Evolutionary conservation across 1,284 basidiomycete genomes (phyloP).

Genomic region (Austroboletus niveus): DNA sequence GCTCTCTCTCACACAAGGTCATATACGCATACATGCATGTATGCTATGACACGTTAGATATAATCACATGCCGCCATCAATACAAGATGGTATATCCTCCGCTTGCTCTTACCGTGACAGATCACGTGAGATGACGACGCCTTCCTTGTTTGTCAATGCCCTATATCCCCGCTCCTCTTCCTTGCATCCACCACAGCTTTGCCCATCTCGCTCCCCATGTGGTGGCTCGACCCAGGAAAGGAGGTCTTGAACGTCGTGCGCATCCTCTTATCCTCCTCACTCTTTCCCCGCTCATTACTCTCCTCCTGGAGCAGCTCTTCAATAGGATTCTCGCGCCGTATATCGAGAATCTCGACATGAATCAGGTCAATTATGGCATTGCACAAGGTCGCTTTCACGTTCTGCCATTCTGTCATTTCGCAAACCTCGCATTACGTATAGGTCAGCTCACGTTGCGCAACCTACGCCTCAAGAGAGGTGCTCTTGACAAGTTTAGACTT

Average conservation of each 20-base stretch:
- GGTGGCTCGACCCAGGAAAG: constrained; percentile 79
- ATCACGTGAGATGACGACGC: constrained; percentile 33
- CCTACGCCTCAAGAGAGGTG: constrained; percentile 89
- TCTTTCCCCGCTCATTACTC: not conserved
- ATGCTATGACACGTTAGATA: too few species aligned
- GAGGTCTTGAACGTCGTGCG: constrained; percentile 73
- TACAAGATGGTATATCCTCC: too few species aligned
- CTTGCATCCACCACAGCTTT: too few species aligned
- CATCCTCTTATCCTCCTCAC: not conserved
- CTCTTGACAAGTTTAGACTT: constrained; percentile 93
- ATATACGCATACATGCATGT: too few species aligned
- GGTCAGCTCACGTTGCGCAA: constrained; percentile 84
- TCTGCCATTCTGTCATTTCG: not conserved
- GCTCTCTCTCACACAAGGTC: too few species aligned
- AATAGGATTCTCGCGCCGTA: constrained; percentile 94
- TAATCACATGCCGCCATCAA: too few species aligned
- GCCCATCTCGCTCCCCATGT: constrained; percentile 42
- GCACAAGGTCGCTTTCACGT: constrained; percentile 64
- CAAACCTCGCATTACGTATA: constrained; percentile 32
- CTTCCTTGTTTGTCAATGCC: constrained; percentile 32
- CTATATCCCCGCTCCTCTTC: constrained; percentile 19
- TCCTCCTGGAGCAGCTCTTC: constrained; percentile 56
- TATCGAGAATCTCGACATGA: constrained; percentile 94
- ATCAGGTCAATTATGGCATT: constrained; percentile 94
- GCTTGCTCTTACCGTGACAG: too few species aligned